Evolutionary conservation across 192 early-diverging fungal genomes (phyloP).

Genomic region (Coemansia sp.): DNA sequence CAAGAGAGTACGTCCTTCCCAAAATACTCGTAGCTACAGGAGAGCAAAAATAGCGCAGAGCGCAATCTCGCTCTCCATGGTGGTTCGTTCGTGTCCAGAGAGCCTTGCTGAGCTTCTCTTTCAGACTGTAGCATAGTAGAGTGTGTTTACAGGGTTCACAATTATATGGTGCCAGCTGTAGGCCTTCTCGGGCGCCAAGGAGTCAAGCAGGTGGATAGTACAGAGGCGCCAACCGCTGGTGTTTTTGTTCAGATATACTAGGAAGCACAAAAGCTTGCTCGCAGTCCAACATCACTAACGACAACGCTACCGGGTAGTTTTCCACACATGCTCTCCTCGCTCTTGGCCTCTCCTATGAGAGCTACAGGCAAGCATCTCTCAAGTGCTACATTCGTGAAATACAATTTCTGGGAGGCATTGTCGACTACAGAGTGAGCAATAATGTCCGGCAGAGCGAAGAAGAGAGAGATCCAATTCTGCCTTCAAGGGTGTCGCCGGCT

Average conservation of each 20-base stretch:
- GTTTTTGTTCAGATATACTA: no score
- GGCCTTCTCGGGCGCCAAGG: no score
- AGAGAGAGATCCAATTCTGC: slow-evolving; percentile 12
- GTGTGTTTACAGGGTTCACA: no score
- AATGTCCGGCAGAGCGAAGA: not conserved
- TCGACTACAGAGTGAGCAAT: slow-evolving; percentile 11
- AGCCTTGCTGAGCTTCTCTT: slow-evolving; percentile 53
- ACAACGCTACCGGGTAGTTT: no score
- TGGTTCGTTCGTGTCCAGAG: slow-evolving; percentile 58
- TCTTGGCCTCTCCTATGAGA: not conserved
- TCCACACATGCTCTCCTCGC: no score
- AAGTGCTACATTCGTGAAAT: slow-evolving; percentile 25
- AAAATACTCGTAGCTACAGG: slow-evolving; percentile 16
- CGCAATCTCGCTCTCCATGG: not conserved
- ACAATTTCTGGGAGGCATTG: slow-evolving; percentile 54
- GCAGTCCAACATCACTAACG: no score
- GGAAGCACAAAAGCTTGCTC: no score
- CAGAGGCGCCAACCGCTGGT: no score
- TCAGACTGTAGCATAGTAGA: slow-evolving; percentile 16
- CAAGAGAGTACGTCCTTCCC: slow-evolving; percentile 4
- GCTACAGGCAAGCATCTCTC: no score
- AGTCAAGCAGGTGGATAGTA: no score
- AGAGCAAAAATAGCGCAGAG: slow-evolving; percentile 3
- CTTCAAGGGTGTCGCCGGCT: not conserved
- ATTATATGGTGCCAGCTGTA: no score